These are phyloP conservation scores for Suillus paluster DNA, from an alignment of 768 basidiomycete species.

Conservation along the genomic window DNA sequence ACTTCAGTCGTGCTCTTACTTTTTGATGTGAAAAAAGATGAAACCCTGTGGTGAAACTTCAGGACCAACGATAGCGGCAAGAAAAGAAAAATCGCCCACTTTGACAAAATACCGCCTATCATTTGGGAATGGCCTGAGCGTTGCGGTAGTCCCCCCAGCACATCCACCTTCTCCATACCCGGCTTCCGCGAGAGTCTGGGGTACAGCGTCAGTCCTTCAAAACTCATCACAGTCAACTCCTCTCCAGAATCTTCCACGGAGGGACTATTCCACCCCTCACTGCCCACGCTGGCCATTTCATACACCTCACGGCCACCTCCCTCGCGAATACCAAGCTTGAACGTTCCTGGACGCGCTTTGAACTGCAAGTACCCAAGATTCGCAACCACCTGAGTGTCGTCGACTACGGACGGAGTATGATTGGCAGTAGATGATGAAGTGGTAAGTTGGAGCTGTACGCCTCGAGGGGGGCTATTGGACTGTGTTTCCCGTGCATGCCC, in stretches of 20 bases:
- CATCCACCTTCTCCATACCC: constrained; percentile 85
- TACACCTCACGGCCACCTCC: constrained; percentile 85
- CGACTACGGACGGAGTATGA: constrained; percentile 47
- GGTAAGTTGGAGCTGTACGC: constrained; percentile 86
- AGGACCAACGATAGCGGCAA: constrained; percentile 13
- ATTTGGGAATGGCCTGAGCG: constrained; percentile 41
- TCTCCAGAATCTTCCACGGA: constrained; percentile 68
- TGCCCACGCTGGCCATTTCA: constrained; percentile 83
- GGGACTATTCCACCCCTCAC: constrained; percentile 86
- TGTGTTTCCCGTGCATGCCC: constrained; percentile 86
- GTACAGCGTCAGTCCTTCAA: constrained; percentile 89
- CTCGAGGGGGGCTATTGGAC: constrained; percentile 77
- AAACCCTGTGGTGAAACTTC: constrained; percentile 42
- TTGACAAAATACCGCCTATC: constrained; percentile 52
- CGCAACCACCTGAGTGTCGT: constrained; percentile 91
- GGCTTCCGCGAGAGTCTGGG: constrained; percentile 71
- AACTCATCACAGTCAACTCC: constrained; percentile 82
- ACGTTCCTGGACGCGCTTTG: constrained; percentile 90
- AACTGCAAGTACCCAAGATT: constrained; percentile 98
- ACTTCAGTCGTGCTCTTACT: constrained; percentile 26
- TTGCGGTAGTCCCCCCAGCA: constrained; percentile 56
- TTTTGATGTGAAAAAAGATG: constrained; percentile 46
- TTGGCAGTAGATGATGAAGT: constrained; percentile 44
- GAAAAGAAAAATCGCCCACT: constrained; percentile 44
- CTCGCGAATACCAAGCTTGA: constrained; percentile 77